Percentiles rank a stretch among this genome's conserved stretches.
phyloP scores from a whole-genome alignment of 345 rosid species.

The Pseudoturritis turrita region DNA sequence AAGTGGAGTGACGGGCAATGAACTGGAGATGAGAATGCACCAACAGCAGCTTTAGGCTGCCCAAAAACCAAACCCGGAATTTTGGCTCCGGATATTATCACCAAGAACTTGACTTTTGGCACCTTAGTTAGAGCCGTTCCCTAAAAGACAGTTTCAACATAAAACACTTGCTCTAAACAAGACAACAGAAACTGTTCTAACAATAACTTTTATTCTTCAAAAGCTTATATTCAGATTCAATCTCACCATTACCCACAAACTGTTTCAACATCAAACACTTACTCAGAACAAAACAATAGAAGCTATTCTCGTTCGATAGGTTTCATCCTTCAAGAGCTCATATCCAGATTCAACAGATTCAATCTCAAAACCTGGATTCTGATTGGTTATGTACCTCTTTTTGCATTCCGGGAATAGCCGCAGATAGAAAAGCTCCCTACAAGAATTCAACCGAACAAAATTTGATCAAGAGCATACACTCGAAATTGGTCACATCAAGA shows the following conservation, averaged over 20 bases:
- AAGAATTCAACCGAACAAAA: not conserved
- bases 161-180: not conserved
- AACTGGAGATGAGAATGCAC: conserved; percentile 49
- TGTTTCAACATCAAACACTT: not conserved
- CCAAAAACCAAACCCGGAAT: conserved; percentile 39
- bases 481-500: not conserved
- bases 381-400: conserved; percentile 15
- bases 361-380: not conserved
- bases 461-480: not conserved
- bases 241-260: not conserved
- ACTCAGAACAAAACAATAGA: not conserved
- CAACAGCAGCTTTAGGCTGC: conserved; percentile 44
- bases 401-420: conserved; percentile 32
- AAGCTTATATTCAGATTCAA: not conserved
- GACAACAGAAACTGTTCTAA: not conserved
- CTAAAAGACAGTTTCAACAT: not conserved
- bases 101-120: conserved; percentile 47
- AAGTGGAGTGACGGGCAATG: conserved; percentile 56
- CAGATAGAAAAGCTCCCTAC: conserved; percentile 29
- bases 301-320: not conserved
- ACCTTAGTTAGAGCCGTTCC: conserved; percentile 37
- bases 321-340: not conserved
- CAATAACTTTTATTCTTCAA: not conserved
- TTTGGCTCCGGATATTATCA: conserved; percentile 46
- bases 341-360: not conserved